Base-by-base conservation (phyloP, 768 basidiomycete genomes). In the Amanita rimosa region DNA sequence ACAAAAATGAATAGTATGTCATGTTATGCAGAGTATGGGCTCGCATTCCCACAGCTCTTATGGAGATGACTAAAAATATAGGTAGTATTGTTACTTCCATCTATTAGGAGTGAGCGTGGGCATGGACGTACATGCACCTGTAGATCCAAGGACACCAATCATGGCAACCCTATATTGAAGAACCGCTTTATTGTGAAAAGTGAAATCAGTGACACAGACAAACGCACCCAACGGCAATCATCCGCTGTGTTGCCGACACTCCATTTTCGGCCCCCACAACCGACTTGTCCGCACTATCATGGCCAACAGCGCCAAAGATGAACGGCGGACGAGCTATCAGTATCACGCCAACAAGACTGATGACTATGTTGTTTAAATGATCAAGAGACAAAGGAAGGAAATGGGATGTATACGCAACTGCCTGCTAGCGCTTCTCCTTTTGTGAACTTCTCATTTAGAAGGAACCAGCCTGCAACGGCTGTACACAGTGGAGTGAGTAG, bases 311-410 rank as follows among this genome's bases (percentile, higher is more conserved):
- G 3, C 81, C 83, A 55, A 96, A 94, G 7, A 96, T 56, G 44
- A 80, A 78, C 0, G 72, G 65, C 0, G 92, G 92, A 27, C 87
- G 71, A 6, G 90, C 86, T 44, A 96, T 89, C 7, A 92, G 67
- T 11, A 93, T 61, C 6, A 91, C 88, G 0, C 91, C 92, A 6
- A 75, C 35, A 26, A 94, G 70, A 61, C 86, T 83, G 45, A 74
- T 70, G 4, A 84, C 77, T 76, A 17, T 24, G n/a, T 21, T 47
- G 11, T 22, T 33, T 1, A 22, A 11, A 24, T 1, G 21, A 3
- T 14, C n/a, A 9, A 10, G 10, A 38, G 9, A 24, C 4, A 3
- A n/a, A 6, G 14, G 21, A n/a, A 6, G 14, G 21, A 46, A 0
- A 8, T 6, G 26, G 6, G 34, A n/a, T 22, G 21, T 34, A n/a